phyloP scores from a whole-genome alignment of 2,329 filamentous ascomycete genomes.

The Microcyclospora pomicola region DNA sequence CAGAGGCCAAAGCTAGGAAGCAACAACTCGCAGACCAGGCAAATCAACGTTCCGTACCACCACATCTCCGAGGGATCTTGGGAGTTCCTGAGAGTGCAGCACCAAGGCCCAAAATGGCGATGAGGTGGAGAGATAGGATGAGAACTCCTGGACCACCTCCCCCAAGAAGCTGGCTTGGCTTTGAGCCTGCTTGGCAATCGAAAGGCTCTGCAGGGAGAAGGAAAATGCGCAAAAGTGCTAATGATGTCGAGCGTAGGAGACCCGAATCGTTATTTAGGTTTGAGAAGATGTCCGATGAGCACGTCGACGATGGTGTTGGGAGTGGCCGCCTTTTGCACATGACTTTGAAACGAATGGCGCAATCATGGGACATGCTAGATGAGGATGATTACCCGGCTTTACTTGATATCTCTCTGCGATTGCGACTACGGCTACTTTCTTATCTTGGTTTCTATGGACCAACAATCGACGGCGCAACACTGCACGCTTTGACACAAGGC shows the following conservation, averaged over 20 bases:
- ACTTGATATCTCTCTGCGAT: slow-evolving; percentile 34
- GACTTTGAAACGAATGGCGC: slow-evolving; percentile 39
- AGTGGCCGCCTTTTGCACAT: slow-evolving; percentile 32
- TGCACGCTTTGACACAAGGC: slow-evolving; percentile 39
- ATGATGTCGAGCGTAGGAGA: slow-evolving; percentile 12
- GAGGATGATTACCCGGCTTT: slow-evolving; percentile 44
- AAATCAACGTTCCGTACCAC: slow-evolving; percentile 31
- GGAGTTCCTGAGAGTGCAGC: slow-evolving; percentile 32
- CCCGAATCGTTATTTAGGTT: slow-evolving; percentile 16
- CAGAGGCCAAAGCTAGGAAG: slow-evolving; percentile 24
- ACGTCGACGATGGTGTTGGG: slow-evolving; percentile 1
- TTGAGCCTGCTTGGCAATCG: slow-evolving; percentile 15
- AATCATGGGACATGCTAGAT: slow-evolving; percentile 42
- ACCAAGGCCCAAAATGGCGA: slow-evolving; percentile 30
- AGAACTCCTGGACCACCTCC: slow-evolving; percentile 31
- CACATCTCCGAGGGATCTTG: slow-evolving; percentile 30
- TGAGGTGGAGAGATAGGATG: slow-evolving; percentile 20
- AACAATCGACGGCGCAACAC: slow-evolving; percentile 28
- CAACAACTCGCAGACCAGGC: slow-evolving; percentile 30
- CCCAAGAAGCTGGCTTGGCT: slow-evolving; percentile 31
- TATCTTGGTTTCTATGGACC: slow-evolving; percentile 41
- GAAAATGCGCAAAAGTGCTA: slow-evolving; percentile 2
- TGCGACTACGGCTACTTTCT: slow-evolving; percentile 41
- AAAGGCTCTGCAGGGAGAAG: slow-evolving; percentile 8
- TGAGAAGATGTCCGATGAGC: slow-evolving; percentile 8